Percentiles rank a stretch among this genome's conserved stretches.
Conservation (phyloP, 768 basidiomycete genomes). For the Leccinellum rugosiceps region DNA sequence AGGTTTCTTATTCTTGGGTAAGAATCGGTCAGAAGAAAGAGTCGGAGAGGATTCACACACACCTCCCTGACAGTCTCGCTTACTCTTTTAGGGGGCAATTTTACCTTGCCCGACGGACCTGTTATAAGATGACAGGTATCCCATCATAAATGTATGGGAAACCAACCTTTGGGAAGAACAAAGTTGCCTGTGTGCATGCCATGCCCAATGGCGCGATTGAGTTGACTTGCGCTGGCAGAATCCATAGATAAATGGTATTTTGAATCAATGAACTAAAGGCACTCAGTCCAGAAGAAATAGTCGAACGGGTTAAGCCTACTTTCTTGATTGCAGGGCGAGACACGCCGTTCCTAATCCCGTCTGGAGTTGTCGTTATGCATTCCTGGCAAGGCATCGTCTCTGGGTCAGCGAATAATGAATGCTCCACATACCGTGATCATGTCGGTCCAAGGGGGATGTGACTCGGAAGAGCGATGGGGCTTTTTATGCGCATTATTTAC, state of each 20-base stretch:
- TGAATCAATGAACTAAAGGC: constrained; percentile 48
- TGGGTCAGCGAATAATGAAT: not conserved
- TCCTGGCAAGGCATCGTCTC: constrained; percentile 43
- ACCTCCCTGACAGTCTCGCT: constrained; percentile 17
- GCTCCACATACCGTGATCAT: constrained; percentile 39
- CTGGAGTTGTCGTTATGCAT: constrained; percentile 63
- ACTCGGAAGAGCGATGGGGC: constrained; percentile 36
- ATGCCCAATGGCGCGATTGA: constrained; percentile 52
- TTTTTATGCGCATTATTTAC: constrained; percentile 17
- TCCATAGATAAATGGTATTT: constrained; percentile 50
- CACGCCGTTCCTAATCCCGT: constrained; percentile 67
- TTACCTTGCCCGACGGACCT: constrained; percentile 30
- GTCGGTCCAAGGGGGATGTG: constrained; percentile 52
- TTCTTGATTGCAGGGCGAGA: constrained; percentile 81
- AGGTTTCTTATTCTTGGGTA: constrained; percentile 14
- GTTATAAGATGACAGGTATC: not conserved
- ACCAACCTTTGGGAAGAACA: constrained; percentile 51
- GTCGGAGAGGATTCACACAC: not conserved
- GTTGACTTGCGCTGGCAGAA: constrained; percentile 41
- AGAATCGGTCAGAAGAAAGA: not conserved
- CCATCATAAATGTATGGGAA: not conserved
- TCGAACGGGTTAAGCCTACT: constrained; percentile 33
- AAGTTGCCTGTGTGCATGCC: constrained; percentile 53
- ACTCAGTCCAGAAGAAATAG: not conserved
- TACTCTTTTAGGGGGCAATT: constrained; percentile 16